These are phyloP conservation scores for Calonectria montana DNA, from an alignment of 2,329 filamentous ascomycete species.

Conservation along the genomic window DNA sequence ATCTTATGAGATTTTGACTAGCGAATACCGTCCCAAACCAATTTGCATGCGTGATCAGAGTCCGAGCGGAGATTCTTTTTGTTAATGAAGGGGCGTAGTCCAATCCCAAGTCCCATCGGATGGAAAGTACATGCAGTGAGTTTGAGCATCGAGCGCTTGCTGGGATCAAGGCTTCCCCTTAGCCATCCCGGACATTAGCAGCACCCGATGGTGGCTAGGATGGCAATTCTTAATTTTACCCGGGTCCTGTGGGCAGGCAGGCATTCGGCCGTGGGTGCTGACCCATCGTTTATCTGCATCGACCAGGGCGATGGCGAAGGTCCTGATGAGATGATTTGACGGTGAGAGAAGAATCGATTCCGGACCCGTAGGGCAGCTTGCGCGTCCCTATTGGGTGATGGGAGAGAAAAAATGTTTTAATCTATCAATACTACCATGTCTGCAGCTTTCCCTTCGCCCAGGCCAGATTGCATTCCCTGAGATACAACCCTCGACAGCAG, in stretches of 20 bases:
- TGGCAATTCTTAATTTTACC: conserved; percentile 12
- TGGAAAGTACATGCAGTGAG: neutral
- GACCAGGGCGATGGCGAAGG: neutral
- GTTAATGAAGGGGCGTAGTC: neutral
- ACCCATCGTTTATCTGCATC: conserved; percentile 15
- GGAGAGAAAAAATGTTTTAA: neutral
- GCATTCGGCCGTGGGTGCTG: neutral
- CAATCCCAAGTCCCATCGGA: neutral
- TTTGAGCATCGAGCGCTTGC: neutral
- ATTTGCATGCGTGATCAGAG: neutral
- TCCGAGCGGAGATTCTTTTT: neutral
- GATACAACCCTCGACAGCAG: neutral
- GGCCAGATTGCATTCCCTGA: neutral
- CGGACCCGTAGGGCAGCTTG: neutral
- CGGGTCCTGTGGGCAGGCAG: neutral
- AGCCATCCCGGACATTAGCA: neutral
- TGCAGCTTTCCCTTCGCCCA: neutral
- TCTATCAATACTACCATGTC: no score
- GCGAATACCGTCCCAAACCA: neutral
- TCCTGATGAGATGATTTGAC: neutral
- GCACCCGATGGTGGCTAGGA: neutral
- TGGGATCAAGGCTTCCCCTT: neutral
- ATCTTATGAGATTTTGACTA: neutral
- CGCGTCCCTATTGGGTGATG: neutral
- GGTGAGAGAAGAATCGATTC: neutral